phyloP scores from a whole-genome alignment of 2,329 filamentous ascomycete genomes.

The Penicillium sp. region DNA sequence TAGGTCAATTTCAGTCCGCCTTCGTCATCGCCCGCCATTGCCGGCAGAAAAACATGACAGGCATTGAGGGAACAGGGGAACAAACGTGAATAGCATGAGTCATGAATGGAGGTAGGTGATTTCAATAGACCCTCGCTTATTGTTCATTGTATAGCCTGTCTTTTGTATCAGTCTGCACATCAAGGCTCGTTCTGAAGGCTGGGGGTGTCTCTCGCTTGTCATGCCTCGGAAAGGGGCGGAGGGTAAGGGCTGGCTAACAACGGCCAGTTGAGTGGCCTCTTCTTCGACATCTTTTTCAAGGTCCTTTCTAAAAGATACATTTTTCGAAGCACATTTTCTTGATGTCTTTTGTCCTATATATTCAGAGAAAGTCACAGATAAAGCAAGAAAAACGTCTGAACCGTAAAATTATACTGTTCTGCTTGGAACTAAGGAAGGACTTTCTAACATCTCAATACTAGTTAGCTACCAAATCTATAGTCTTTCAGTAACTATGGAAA shows the following conservation, averaged over 20 bases:
- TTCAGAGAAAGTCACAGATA: background rate
- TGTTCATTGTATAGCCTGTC: background rate
- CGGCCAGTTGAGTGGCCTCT: background rate
- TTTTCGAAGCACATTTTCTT: background rate
- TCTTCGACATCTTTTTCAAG: background rate
- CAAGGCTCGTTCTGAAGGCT: background rate
- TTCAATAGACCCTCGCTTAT: background rate
- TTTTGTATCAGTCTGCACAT: background rate
- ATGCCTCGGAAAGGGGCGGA: slow-evolving; percentile 11
- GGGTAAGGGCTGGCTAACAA: slow-evolving; percentile 5
- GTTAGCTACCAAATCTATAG: slow-evolving; percentile 2
- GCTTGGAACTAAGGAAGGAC: background rate
- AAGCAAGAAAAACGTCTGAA: background rate
- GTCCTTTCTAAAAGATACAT: background rate
- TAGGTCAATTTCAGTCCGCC: slow-evolving; percentile 18
- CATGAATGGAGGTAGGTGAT: background rate
- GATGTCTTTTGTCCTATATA: background rate
- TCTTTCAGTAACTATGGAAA: slow-evolving; percentile 5
- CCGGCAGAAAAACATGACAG: slow-evolving; percentile 22
- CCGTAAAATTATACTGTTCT: background rate
- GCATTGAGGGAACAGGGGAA: background rate
- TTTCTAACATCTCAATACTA: background rate
- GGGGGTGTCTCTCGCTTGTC: slow-evolving; percentile 3
- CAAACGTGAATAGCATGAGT: background rate
- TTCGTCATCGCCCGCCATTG: slow-evolving; percentile 33